phyloP scores from a whole-genome alignment of 2,329 filamentous ascomycete species.

The Tolypocladium amazonense region DNA sequence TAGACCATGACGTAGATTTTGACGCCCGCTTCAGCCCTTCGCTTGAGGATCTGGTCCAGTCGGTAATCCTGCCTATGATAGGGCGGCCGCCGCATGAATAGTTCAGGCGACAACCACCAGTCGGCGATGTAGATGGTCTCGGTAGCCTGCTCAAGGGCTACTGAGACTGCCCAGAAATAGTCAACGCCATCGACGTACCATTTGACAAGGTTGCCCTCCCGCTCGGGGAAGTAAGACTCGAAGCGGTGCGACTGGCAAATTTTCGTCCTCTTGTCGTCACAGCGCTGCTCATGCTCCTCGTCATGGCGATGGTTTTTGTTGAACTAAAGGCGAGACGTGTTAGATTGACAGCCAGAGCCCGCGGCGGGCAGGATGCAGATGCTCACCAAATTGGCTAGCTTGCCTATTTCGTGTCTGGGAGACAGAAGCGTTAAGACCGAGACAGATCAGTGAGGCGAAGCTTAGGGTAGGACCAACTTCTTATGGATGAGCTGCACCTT shows the following conservation, averaged over 20 bases:
- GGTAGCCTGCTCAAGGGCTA: constrained; percentile 77
- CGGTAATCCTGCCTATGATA: constrained; percentile 76
- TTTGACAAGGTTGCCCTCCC: constrained; percentile 77
- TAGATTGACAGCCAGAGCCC: neutral
- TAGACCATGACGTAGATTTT: constrained; percentile 93
- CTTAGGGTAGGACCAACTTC: constrained; percentile 32
- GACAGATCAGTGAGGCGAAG: neutral
- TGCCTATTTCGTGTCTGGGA: constrained; percentile 45
- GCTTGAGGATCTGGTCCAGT: constrained; percentile 77
- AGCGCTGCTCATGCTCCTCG: constrained; percentile 77
- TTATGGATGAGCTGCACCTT: constrained; percentile 48
- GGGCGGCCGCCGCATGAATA: constrained; percentile 78
- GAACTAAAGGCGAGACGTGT: constrained; percentile 34
- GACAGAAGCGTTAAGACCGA: neutral
- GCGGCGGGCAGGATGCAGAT: constrained; percentile 6
- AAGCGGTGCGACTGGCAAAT: constrained; percentile 71
- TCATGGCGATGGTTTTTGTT: constrained; percentile 89
- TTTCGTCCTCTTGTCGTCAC: constrained; percentile 66
- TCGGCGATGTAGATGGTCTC: constrained; percentile 94
- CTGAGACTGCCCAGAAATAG: constrained; percentile 90
- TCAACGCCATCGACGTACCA: constrained; percentile 96
- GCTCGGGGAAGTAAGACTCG: constrained; percentile 81
- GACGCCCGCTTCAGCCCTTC: constrained; percentile 81
- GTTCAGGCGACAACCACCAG: constrained; percentile 91
- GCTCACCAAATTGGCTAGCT: constrained; percentile 49